Conservation (phyloP, 1,284 basidiomycete genomes). For the Melanopsichium pennsylvanicum region DNA sequence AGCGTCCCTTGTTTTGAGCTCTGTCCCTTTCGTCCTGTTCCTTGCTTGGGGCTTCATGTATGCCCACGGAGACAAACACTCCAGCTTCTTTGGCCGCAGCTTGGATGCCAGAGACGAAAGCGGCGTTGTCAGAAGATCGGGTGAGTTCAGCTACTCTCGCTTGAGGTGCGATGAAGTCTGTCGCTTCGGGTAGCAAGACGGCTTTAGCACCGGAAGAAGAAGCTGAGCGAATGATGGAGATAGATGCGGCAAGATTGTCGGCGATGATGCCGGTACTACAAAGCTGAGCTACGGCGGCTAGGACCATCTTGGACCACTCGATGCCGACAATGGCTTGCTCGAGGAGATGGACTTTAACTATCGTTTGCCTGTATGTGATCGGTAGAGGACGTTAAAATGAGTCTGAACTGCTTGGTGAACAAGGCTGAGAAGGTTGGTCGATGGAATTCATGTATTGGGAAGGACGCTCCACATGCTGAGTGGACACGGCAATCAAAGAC, state of each 20-base stretch:
- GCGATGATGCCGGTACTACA: slow-evolving; percentile 52
- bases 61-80: slow-evolving; percentile 68
- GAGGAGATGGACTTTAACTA: background rate
- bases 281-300: slow-evolving; percentile 62
- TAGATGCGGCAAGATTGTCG: slow-evolving; percentile 49
- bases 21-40: slow-evolving; percentile 46
- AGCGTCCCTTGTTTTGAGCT: slow-evolving; percentile 30
- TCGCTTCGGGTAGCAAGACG: slow-evolving; percentile 69
- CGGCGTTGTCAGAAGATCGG: slow-evolving; percentile 45
- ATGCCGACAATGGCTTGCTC: background rate
- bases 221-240: slow-evolving; percentile 61
- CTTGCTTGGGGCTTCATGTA: slow-evolving; percentile 67
- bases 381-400: no score
- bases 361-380: no score
- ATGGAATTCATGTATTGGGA: no score
- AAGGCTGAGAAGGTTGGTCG: no score
- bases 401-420: no score
- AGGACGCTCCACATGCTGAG: no score
- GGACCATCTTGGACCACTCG: slow-evolving; percentile 28
- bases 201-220: slow-evolving; percentile 67
- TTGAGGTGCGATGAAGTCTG: slow-evolving; percentile 69
- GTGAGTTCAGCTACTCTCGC: slow-evolving; percentile 56
- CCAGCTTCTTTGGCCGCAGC: slow-evolving; percentile 64
- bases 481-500: no score
- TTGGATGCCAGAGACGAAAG: slow-evolving; percentile 66